These are phyloP conservation scores for Zygoascus sp. DNA, from an alignment of 1,139 yeast species.

Conservation along the genomic window DNA sequence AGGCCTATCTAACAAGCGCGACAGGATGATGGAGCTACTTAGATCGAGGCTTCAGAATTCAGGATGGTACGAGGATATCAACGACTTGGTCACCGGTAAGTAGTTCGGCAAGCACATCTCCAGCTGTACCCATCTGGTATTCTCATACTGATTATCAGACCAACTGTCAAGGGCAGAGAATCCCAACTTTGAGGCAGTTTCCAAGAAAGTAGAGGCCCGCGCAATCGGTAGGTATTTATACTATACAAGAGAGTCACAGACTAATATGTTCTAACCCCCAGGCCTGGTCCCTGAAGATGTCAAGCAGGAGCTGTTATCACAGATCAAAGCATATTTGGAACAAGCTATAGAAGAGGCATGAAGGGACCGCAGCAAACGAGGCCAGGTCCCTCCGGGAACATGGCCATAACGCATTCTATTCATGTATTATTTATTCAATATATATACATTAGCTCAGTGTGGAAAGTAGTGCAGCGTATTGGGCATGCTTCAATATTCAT, in stretches of 20 bases:
- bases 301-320: constrained; percentile 53
- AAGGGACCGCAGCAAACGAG: too few species aligned
- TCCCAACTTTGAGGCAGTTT: constrained; percentile 52
- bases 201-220: constrained; percentile 53
- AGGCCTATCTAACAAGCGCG: not conserved
- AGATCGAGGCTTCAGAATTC: constrained; percentile 63
- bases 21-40: constrained; percentile 36
- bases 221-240: constrained; percentile 46
- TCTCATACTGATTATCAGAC: constrained; percentile 31
- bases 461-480: not conserved
- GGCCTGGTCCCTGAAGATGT: constrained; percentile 63
- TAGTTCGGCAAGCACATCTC: too few species aligned
- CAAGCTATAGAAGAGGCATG: constrained; percentile 11
- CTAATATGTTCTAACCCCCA: constrained; percentile 14
- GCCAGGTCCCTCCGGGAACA: too few species aligned
- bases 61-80: constrained; percentile 84
- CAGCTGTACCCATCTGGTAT: too few species aligned
- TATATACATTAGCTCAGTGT: not conserved
- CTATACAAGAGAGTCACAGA: not conserved
- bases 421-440: not conserved
- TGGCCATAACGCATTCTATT: not conserved
- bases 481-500: too few species aligned
- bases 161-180: constrained; percentile 39
- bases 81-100: constrained; percentile 49
- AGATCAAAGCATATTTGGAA: constrained; percentile 61